phyloP scores from a whole-genome alignment of 2,329 filamentous ascomycete species.

The Epichloe sp. region DNA sequence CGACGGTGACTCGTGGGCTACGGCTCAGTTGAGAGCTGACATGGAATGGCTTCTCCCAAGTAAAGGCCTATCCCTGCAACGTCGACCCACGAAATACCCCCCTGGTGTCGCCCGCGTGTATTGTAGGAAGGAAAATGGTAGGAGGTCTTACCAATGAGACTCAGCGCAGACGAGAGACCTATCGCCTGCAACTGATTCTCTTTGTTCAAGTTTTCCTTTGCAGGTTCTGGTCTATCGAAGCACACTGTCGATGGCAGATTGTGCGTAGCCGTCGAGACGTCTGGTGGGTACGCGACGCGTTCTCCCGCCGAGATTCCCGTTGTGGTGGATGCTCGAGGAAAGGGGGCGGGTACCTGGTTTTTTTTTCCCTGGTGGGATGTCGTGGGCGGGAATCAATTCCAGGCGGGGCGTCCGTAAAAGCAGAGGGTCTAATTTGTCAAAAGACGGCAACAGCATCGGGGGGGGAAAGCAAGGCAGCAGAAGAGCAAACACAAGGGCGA shows the following conservation, averaged over 20 bases:
- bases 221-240: constrained; percentile 10
- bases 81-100: background rate
- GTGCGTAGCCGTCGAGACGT: constrained; percentile 9
- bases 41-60: background rate
- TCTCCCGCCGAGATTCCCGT: constrained; percentile 13
- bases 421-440: constrained; percentile 1
- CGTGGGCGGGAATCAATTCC: constrained; percentile 1
- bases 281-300: constrained; percentile 19
- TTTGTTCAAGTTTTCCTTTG: constrained; percentile 14
- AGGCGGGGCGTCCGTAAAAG: constrained; percentile 9
- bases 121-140: background rate
- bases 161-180: constrained; percentile 47
- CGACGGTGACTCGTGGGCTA: background rate
- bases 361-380: background rate
- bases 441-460: constrained; percentile 14
- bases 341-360: constrained; percentile 8
- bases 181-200: constrained; percentile 50
- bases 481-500: constrained; percentile 10
- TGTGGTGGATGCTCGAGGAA: background rate
- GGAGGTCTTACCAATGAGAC: constrained; percentile 37
- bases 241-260: constrained; percentile 6
- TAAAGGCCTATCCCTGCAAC: background rate
- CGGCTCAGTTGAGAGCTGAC: background rate
- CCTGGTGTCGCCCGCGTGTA: background rate
- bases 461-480: constrained; percentile 14